Evolutionary conservation across 495 filamentous ascomycete species (phyloP).

Genomic region (Aspergillus sclerotioniger): DNA sequence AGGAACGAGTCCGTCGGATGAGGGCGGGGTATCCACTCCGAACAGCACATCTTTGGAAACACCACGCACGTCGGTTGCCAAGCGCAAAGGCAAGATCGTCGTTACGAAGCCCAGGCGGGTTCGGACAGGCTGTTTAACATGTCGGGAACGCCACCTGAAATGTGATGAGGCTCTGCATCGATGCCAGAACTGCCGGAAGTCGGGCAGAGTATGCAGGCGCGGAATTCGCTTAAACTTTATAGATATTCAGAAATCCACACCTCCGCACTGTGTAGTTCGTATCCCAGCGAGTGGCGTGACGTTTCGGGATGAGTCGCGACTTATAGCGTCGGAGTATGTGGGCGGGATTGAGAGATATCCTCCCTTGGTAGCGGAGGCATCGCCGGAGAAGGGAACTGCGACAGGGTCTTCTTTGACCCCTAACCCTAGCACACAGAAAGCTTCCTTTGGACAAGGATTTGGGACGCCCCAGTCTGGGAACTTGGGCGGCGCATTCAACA

Average conservation of each 20-base stretch:
- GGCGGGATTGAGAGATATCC: slow-evolving; percentile 78
- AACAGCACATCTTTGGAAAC: slow-evolving; percentile 13
- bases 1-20: slow-evolving; percentile 6
- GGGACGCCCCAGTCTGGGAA: slow-evolving; percentile 29
- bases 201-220: slow-evolving; percentile 78
- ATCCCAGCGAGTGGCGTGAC: slow-evolving; percentile 66
- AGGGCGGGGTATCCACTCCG: slow-evolving; percentile 20
- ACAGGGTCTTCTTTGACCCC: slow-evolving; percentile 19
- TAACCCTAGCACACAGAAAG: neutral
- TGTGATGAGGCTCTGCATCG: slow-evolving; percentile 79
- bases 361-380: slow-evolving; percentile 42
- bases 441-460: slow-evolving; percentile 26
- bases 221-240: slow-evolving; percentile 92
- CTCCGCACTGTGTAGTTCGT: slow-evolving; percentile 59
- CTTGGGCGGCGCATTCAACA: slow-evolving; percentile 23
- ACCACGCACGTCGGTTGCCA: slow-evolving; percentile 15
- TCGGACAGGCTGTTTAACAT: slow-evolving; percentile 76
- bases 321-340: slow-evolving; percentile 89
- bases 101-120: slow-evolving; percentile 63
- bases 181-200: slow-evolving; percentile 88
- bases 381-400: slow-evolving; percentile 18
- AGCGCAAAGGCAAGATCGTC: slow-evolving; percentile 26
- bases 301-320: slow-evolving; percentile 86
- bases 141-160: slow-evolving; percentile 73
- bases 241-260: slow-evolving; percentile 71